Evolutionary conservation across 768 basidiomycete genomes (phyloP).

Genomic region (Saitozyma podzolica): DNA sequence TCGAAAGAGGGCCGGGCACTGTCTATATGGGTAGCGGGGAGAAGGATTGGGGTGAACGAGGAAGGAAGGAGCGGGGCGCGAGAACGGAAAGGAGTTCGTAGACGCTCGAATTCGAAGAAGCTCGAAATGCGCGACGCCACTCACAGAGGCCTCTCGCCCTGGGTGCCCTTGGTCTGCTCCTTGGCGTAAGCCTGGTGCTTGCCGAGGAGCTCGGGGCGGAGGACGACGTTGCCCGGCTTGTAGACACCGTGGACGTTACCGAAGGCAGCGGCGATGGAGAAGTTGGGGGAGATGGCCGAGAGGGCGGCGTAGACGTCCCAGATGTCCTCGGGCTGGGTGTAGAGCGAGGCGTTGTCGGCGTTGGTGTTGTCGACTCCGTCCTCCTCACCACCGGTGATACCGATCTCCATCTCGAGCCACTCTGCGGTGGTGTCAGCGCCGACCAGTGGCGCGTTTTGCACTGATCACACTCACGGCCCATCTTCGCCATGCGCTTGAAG

Average conservation of each 20-base stretch:
- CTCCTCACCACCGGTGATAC: slow-evolving; percentile 99
- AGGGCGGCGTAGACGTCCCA: slow-evolving; percentile 87
- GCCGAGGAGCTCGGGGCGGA: slow-evolving; percentile 84
- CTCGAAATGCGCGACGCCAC: slow-evolving; percentile 45
- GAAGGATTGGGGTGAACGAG: slow-evolving; percentile 11
- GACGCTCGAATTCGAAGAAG: neutral
- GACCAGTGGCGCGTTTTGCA: neutral
- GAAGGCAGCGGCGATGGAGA: slow-evolving; percentile 96
- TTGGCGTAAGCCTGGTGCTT: slow-evolving; percentile 83
- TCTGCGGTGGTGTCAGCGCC: slow-evolving; percentile 20
- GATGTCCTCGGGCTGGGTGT: slow-evolving; percentile 97
- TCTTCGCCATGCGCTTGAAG: slow-evolving; percentile 88
- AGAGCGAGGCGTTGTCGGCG: slow-evolving; percentile 88
- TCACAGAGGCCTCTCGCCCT: slow-evolving; percentile 71
- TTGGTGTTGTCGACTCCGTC: slow-evolving; percentile 98
- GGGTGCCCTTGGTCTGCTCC: slow-evolving; percentile 63
- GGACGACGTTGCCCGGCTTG: slow-evolving; percentile 95
- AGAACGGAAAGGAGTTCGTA: neutral
- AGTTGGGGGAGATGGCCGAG: slow-evolving; percentile 80
- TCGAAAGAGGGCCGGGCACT: slow-evolving; percentile 45
- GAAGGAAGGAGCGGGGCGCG: neutral
- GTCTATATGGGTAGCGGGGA: slow-evolving; percentile 49
- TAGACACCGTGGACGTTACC: slow-evolving; percentile 99
- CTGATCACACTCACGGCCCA: slow-evolving; percentile 58
- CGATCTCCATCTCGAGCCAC: slow-evolving; percentile 99